Evolutionary conservation across 768 basidiomycete genomes (phyloP).

Genomic region (Boletus sensibilis): DNA sequence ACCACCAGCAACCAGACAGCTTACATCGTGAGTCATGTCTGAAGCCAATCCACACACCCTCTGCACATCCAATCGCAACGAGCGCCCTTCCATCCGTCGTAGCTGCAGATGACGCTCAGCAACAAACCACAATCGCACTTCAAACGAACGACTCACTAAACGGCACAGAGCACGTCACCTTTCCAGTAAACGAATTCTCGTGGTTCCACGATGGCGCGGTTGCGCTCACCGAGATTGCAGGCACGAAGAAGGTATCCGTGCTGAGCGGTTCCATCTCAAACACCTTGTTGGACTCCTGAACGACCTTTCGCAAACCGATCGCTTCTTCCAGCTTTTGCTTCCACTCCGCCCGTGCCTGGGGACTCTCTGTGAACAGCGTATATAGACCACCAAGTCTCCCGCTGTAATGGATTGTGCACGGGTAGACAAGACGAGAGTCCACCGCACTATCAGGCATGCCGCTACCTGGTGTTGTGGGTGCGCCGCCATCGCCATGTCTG

Average conservation of each 20-base stretch:
- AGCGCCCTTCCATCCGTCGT: conserved; percentile 82
- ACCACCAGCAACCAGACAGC: background rate
- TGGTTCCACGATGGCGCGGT: conserved; percentile 58
- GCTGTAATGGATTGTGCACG: conserved; percentile 86
- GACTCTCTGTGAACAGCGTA: conserved; percentile 83
- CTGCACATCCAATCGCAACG: conserved; percentile 91
- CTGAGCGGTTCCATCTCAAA: conserved; percentile 92
- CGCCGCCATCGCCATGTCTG: conserved; percentile 30
- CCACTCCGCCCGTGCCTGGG: conserved; percentile 80
- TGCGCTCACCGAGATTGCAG: conserved; percentile 52
- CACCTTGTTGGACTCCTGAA: conserved; percentile 92
- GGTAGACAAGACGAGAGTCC: conserved; percentile 79
- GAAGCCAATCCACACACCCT: conserved; percentile 95
- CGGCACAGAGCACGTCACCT: conserved; percentile 93
- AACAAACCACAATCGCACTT: background rate
- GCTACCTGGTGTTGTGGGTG: conserved; percentile 27
- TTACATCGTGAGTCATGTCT: conserved; percentile 83
- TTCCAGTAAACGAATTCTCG: conserved; percentile 72
- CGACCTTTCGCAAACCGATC: conserved; percentile 76
- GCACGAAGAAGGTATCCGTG: conserved; percentile 82
- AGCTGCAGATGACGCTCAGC: conserved; percentile 41
- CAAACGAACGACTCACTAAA: conserved; percentile 56
- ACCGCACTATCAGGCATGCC: conserved; percentile 40
- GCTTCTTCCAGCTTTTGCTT: conserved; percentile 87
- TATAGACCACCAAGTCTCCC: conserved; percentile 86